Evolutionary conservation across 495 filamentous ascomycete genomes (phyloP), one percentile per base, ranked within the genome.

Genomic region (Staphylotrichum tortipilum): DNA sequence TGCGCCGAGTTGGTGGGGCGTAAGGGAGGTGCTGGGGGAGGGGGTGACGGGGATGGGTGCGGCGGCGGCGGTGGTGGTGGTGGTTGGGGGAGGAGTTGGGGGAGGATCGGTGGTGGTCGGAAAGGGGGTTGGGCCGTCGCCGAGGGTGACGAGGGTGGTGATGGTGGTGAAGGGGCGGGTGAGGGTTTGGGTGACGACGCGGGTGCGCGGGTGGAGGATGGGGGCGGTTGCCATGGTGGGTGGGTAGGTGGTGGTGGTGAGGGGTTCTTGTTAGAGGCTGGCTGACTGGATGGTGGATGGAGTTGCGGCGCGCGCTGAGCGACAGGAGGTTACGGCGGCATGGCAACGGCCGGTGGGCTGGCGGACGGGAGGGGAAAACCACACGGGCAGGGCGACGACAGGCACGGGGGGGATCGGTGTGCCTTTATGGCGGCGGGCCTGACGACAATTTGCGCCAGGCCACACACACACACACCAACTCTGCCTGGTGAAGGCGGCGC

Each of bases 151-250:
- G 21, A 56, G 4, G 11, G 57, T 23, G 17, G 50, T 56, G 47
- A 60, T 30, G 28, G 57, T 60, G 31, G 53, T 56, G 7, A 21
- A 48, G 12, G 54, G 44, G 15, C 57, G 54, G 11, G 54, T 54
- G 33, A 60, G 28, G 26, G 42, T 54, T 23, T 60, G 57, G 14
- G 57, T 60, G 10, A 60, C 34, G 29, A 56, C 34, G 14, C 44
- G 47, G 12, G 36, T 42, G 18, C 44, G 39, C 23, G 6, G 14
- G 6, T 49, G 9, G 41, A 53, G 36, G 2, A 0, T 19, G 2
- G 4, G 37, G 3, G 33, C 8, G 7, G 31, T 26, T 7, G 10
- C 8, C 7, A 23, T 38, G n/a, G 24, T 10, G 8, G 3, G 17
- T 7, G 12, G 26, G n/a, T 12, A 21, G 26, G 17, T 21, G 11